Percentiles rank a stretch among this genome's conserved stretches.
Evolutionary conservation across 1,284 basidiomycete species (phyloP).

Genomic region (Sphaerobolus stellatus): DNA sequence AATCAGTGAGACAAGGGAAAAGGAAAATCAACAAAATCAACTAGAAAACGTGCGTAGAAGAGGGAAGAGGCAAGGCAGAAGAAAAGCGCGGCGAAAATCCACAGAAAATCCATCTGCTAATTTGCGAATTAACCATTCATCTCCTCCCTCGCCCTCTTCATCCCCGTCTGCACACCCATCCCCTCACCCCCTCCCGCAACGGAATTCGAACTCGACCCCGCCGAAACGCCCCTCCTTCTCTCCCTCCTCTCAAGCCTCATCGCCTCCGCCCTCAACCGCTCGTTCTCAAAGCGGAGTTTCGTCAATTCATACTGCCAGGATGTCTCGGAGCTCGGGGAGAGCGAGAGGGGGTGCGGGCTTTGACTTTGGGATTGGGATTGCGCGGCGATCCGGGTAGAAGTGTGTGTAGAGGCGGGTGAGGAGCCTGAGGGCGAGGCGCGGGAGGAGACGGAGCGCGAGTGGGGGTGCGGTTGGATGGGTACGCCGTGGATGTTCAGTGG

Average conservation of each 20-base stretch:
- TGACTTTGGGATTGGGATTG: neutral
- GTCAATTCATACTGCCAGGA: conserved; percentile 94
- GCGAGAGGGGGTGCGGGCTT: neutral
- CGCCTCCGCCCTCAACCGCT: conserved; percentile 70
- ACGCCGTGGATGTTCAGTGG: neutral
- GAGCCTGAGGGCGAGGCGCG: conserved; percentile 37
- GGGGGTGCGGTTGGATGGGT: conserved; percentile 16
- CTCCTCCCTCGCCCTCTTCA: too few relatives aligned
- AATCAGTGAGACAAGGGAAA: too few relatives aligned
- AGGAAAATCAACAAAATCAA: too few relatives aligned
- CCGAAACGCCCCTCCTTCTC: neutral
- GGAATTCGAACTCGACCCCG: too few relatives aligned
- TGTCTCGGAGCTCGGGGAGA: conserved; percentile 38
- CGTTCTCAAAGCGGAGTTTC: conserved; percentile 76
- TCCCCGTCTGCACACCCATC: too few relatives aligned
- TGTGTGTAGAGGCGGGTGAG: conserved; percentile 77
- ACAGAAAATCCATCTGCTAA: too few relatives aligned
- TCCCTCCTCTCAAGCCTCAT: conserved; percentile 44
- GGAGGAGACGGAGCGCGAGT: conserved; percentile 28
- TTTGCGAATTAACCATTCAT: too few relatives aligned
- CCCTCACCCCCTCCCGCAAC: too few relatives aligned
- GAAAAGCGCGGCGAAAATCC: too few relatives aligned
- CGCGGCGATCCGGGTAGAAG: conserved; percentile 31
- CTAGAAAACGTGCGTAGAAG: too few relatives aligned
- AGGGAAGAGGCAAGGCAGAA: too few relatives aligned